Evolutionary conservation across 495 filamentous ascomycete species (phyloP), one percentile per base, ranked within the genome.

Genomic region (Xylaria acuta): DNA sequence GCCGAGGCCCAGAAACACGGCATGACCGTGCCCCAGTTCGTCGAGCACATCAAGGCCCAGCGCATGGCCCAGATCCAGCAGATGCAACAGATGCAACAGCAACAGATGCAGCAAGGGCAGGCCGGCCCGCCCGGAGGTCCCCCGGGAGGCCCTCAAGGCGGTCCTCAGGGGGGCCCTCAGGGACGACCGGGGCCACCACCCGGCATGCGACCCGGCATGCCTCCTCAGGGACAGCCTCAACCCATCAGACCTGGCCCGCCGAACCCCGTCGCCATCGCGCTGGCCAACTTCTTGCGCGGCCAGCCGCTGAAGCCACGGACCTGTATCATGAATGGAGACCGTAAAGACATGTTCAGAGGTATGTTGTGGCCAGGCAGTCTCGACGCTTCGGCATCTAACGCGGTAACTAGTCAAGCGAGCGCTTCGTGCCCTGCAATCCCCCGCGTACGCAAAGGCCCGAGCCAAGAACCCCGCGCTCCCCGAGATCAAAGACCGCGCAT

Each of bases 271-370:
- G 95, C 94, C 5, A 77, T 98, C 27, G 94, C 94, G 22, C 89
- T 99, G 32, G 97, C 97, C 74, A 91, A 94, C 76, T 99, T 95
- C 84, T 84, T 99, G 65, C 88, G 90, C 73, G 83, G 88, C 64
- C 95, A 98, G 82, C 87, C 93, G 74, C 84, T 99, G 73, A 99
- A 99, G 88, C 85, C 89, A 54, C 87, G 97, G 74, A 97, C 96
- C 36, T 94, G 92, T 83, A 97, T 99, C 70, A 86, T 97, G 74
- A 94, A 98, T 76, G 97, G 96, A 73, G 95, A 98, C 85, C 88
- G 97, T 70, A 98, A 97, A 84, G 95, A 99, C 73, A 94, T 99
- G 90, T 98, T 99, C 83, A 93, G 92, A 87, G 92, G 95, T 97
- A 82, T 64, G 78, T 68, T 65, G 16, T 51, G 16, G 45, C 60